Percentiles rank a stretch among this genome's conserved stretches.
Conservation (phyloP, 768 basidiomycete species). For the Tylopilus felleus region DNA sequence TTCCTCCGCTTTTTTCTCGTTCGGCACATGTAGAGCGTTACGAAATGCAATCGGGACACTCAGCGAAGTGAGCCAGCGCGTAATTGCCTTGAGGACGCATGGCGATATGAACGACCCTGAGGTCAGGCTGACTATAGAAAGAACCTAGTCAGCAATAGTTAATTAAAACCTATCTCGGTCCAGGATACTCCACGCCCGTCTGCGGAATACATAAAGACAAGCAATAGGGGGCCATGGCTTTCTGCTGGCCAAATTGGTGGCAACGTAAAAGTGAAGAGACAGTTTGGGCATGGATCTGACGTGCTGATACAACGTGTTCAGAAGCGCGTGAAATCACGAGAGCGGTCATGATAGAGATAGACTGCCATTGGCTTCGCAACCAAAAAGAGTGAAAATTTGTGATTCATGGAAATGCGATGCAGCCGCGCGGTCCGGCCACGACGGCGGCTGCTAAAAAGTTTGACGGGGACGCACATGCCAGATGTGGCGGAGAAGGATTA, state of each 20-base stretch:
- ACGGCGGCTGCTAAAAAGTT: slow-evolving; percentile 14
- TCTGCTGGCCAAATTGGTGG: slow-evolving; percentile 20
- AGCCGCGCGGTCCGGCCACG: slow-evolving; percentile 13
- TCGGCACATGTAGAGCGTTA: slow-evolving; percentile 31
- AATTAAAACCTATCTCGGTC: slow-evolving; percentile 35
- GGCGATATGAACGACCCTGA: slow-evolving; percentile 31
- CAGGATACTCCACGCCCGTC: slow-evolving; percentile 32
- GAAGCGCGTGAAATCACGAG: slow-evolving; percentile 35
- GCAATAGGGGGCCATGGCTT: slow-evolving; percentile 31
- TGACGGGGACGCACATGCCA: slow-evolving; percentile 6
- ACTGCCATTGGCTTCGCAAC: slow-evolving; percentile 29
- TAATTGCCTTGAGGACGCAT: slow-evolving; percentile 35
- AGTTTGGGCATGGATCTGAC: slow-evolving; percentile 31
- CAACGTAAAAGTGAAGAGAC: slow-evolving; percentile 34
- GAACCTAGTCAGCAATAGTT: slow-evolving; percentile 24
- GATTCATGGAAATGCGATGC: slow-evolving; percentile 16
- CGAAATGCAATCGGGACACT: slow-evolving; percentile 33
- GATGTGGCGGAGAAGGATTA: slow-evolving; percentile 2
- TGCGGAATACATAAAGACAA: slow-evolving; percentile 37
- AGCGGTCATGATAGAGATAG: slow-evolving; percentile 34
- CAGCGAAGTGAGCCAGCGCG: slow-evolving; percentile 37
- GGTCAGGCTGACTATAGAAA: slow-evolving; percentile 19
- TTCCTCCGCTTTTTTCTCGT: slow-evolving; percentile 30
- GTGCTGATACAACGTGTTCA: slow-evolving; percentile 35
- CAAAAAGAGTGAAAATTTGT: slow-evolving; percentile 21